These are phyloP conservation scores for Chalciporus sphaerocephalus DNA, from an alignment of 768 basidiomycete species.

Conservation along the genomic window DNA sequence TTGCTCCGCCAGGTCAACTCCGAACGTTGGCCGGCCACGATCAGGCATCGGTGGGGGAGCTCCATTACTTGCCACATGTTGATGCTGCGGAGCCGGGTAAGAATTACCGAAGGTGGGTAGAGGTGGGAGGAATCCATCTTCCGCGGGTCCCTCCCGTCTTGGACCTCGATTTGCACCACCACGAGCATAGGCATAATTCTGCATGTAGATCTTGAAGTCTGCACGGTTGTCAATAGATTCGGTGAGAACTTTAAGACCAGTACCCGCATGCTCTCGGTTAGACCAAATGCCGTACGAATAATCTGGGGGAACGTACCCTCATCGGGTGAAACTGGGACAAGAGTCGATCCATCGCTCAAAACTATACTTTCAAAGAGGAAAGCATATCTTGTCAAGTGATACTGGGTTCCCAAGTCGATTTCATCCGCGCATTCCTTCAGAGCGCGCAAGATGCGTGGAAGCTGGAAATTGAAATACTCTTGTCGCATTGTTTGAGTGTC, in stretches of 20 bases:
- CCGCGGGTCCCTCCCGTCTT: constrained; percentile 80
- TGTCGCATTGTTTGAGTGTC: constrained; percentile 90
- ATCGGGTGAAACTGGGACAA: constrained; percentile 68
- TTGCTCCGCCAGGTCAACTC: constrained; percentile 88
- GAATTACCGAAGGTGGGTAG: constrained; percentile 42
- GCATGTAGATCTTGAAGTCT: constrained; percentile 97
- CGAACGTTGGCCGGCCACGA: constrained; percentile 81
- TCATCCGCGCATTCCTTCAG: constrained; percentile 96
- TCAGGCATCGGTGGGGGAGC: constrained; percentile 40
- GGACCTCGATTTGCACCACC: constrained; percentile 66
- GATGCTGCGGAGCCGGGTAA: constrained; percentile 26
- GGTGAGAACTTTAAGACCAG: constrained; percentile 80
- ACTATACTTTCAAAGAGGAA: constrained; percentile 91
- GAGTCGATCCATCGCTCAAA: constrained; percentile 79
- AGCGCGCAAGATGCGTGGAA: constrained; percentile 88
- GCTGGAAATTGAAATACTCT: constrained; percentile 96
- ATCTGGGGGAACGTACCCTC: constrained; percentile 48
- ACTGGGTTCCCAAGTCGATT: constrained; percentile 96
- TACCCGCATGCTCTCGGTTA: constrained; percentile 35
- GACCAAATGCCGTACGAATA: neutral
- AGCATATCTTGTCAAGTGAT: constrained; percentile 91
- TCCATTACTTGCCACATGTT: constrained; percentile 23
- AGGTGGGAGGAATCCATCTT: constrained; percentile 83
- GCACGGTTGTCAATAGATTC: constrained; percentile 91
- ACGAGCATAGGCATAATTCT: constrained; percentile 91